Percentiles rank a stretch among this genome's conserved stretches.
Evolutionary conservation across 148 eudicot genomes (phyloP).

Genomic region (Rhododendron kiyosumense): DNA sequence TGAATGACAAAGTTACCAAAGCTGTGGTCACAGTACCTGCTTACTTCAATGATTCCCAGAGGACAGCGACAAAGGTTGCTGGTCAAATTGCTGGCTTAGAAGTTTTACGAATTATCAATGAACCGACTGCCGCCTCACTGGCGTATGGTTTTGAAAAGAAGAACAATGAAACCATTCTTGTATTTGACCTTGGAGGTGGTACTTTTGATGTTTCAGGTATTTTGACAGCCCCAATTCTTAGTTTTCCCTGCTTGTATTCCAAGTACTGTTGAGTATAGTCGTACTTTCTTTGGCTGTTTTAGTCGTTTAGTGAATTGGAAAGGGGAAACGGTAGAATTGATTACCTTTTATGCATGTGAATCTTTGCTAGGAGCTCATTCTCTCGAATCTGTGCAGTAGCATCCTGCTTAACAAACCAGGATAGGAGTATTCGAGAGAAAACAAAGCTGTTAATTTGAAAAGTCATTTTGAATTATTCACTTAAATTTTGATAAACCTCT

Average conservation of each 20-base stretch:
- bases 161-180: constrained; percentile 83
- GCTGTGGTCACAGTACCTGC: constrained; percentile 95
- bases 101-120: constrained; percentile 85
- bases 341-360: background rate
- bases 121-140: constrained; percentile 86
- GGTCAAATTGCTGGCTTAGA: constrained; percentile 95
- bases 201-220: constrained; percentile 98
- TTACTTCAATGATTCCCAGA: constrained; percentile 92
- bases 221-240: background rate
- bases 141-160: constrained; percentile 7
- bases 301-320: too few species aligned
- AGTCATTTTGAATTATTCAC: too few species aligned
- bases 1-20: constrained; percentile 74
- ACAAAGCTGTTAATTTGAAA: too few species aligned
- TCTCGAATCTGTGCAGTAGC: background rate
- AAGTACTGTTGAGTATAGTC: background rate
- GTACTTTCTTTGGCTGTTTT: background rate
- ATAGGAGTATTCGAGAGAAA: background rate
- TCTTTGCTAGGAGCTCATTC: background rate
- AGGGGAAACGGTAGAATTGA: background rate
- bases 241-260: too few species aligned
- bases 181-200: constrained; percentile 98
- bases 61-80: constrained; percentile 96
- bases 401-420: background rate
- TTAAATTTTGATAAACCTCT: too few species aligned